Evolutionary conservation across 805 yeast genomes (phyloP).

Genomic region (Debaryomyces hansenii): DNA sequence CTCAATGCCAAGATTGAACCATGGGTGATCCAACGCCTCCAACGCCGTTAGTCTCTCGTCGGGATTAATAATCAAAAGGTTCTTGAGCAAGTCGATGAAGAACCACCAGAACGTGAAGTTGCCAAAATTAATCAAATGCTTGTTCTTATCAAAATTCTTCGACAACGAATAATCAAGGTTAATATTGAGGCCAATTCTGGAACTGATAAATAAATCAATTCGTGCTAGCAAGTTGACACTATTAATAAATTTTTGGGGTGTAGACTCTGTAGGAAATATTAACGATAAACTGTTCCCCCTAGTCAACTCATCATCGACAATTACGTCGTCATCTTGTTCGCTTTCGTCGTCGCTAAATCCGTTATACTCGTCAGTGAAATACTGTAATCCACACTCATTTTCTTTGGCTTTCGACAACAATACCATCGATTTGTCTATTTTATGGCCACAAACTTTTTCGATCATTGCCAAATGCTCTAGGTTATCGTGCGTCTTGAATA

Average conservation of each 20-base stretch:
- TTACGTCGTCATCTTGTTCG: constrained; percentile 18
- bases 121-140: constrained; percentile 49
- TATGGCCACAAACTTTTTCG: constrained; percentile 69
- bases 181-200: constrained; percentile 39
- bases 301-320: constrained; percentile 30
- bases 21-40: constrained; percentile 47
- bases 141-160: constrained; percentile 37
- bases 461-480: constrained; percentile 93
- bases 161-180: constrained; percentile 40
- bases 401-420: constrained; percentile 29
- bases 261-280: constrained; percentile 38
- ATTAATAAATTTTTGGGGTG: constrained; percentile 38
- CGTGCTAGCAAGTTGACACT: constrained; percentile 42
- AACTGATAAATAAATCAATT: constrained; percentile 45
- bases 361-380: constrained; percentile 28
- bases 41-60: constrained; percentile 37
- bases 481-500: constrained; percentile 93
- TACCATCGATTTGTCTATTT: constrained; percentile 47
- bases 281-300: constrained; percentile 26
- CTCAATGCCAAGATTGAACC: constrained; percentile 48
- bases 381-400: constrained; percentile 42
- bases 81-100: constrained; percentile 49
- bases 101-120: constrained; percentile 81
- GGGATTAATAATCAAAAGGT: constrained; percentile 41
- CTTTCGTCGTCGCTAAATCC: constrained; percentile 9